These are phyloP conservation scores for Potentilla sterilis DNA, from an alignment of 306 rosid species.

Conservation along the genomic window DNA sequence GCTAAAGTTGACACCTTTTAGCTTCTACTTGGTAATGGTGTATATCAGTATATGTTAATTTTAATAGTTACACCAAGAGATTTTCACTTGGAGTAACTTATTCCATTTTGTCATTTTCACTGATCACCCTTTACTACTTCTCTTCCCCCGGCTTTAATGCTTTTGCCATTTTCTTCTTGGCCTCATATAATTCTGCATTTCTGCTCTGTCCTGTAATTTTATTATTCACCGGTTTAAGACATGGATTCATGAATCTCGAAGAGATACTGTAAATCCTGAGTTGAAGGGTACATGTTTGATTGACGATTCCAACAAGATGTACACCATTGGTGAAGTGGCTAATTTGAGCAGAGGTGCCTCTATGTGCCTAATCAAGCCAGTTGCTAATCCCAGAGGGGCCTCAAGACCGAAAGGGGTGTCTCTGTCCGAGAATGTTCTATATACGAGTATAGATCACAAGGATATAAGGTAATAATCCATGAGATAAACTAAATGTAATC, in stretches of 20 bases:
- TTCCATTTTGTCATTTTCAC: not conserved
- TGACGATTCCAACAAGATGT: not conserved
- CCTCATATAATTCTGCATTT: not conserved
- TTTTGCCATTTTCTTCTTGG: conserved; percentile 18
- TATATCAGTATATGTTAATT: no score
- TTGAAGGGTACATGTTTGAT: not conserved
- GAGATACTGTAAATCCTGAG: not conserved
- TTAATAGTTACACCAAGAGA: not conserved
- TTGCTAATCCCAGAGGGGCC: not conserved
- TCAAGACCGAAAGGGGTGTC: not conserved
- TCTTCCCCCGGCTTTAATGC: not conserved
- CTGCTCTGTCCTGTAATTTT: not conserved
- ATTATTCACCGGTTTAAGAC: not conserved
- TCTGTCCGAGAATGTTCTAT: not conserved
- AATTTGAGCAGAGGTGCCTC: not conserved
- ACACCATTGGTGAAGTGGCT: not conserved
- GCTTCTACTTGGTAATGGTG: not conserved
- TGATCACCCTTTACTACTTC: not conserved
- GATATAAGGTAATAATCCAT: not conserved
- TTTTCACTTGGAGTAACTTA: not conserved
- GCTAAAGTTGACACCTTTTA: conserved; percentile 13
- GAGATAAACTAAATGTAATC: conserved; percentile 14
- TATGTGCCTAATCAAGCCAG: not conserved
- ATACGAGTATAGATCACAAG: no score
- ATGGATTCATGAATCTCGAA: not conserved